Evolutionary conservation across 192 early-diverging fungal genomes (phyloP).

Genomic region (Linderina pennispora): DNA sequence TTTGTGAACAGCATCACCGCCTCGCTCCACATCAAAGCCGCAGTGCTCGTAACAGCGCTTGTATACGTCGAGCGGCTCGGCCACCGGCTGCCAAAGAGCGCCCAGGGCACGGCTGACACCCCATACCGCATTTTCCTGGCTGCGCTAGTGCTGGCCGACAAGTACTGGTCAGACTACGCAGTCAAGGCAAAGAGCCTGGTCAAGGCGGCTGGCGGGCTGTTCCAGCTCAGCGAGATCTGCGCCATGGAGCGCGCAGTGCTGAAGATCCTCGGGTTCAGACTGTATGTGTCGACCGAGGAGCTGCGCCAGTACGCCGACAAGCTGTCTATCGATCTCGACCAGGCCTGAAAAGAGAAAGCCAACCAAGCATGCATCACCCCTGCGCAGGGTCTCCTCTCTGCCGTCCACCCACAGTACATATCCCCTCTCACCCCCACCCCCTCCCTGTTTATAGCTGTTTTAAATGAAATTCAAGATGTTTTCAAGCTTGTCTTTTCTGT

Average conservation of each 20-base stretch:
- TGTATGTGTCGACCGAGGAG: conserved; percentile 36
- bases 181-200: conserved; percentile 34
- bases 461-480: too few species aligned
- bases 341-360: conserved; percentile 2
- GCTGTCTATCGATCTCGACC: conserved; percentile 21
- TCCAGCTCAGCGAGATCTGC: conserved; percentile 27
- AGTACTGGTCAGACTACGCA: conserved; percentile 54
- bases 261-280: conserved; percentile 35
- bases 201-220: conserved; percentile 27
- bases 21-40: conserved; percentile 20
- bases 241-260: conserved; percentile 42
- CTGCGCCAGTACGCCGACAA: conserved; percentile 25
- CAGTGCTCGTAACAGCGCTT: conserved; percentile 53
- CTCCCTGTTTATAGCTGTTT: too few species aligned
- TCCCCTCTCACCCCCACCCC: too few species aligned
- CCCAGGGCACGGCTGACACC: conserved; percentile 62
- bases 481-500: too few species aligned
- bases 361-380: background rate
- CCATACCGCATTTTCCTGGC: conserved; percentile 69
- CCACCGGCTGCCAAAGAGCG: conserved; percentile 51
- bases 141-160: conserved; percentile 60
- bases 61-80: conserved; percentile 70
- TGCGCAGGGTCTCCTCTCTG: background rate
- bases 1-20: conserved; percentile 29
- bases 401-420: background rate